Evolutionary conservation across 225 moss, liverwort and hornwort species (phyloP).

Genomic region (Antitrichia curtipendula): DNA sequence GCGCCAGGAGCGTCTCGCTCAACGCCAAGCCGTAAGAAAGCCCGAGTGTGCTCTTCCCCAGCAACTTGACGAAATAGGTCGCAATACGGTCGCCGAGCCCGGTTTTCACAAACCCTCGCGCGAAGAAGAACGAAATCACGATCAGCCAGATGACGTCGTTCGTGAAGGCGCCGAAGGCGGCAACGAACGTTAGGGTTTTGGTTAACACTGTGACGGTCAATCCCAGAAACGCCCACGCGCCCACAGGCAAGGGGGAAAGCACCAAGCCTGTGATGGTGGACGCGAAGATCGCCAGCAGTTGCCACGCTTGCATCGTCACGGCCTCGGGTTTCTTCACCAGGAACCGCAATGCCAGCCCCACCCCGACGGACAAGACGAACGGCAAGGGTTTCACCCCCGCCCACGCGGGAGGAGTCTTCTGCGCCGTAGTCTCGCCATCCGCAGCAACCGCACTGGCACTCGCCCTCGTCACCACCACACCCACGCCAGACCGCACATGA

Average conservation of each 20-base stretch:
- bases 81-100: constrained; percentile 59
- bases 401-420: constrained; percentile 4
- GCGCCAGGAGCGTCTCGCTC: constrained; percentile 87
- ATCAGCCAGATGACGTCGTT: constrained; percentile 98
- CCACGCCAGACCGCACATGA: background rate
- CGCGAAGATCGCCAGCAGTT: constrained; percentile 80
- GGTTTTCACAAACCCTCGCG: constrained; percentile 93
- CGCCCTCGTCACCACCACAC: background rate
- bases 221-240: constrained; percentile 94
- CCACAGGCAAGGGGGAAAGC: constrained; percentile 86
- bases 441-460: background rate
- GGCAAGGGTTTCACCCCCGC: constrained; percentile 75
- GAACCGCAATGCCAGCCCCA: constrained; percentile 66
- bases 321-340: constrained; percentile 64
- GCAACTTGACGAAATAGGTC: constrained; percentile 60
- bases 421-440: background rate
- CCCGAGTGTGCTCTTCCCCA: constrained; percentile 87
- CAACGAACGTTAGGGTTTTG: constrained; percentile 61
- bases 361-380: constrained; percentile 56
- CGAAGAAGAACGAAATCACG: constrained; percentile 97
- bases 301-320: constrained; percentile 83
- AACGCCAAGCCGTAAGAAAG: constrained; percentile 80
- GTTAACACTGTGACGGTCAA: constrained; percentile 81
- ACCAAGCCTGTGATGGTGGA: constrained; percentile 94
- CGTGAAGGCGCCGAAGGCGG: constrained; percentile 89